Percentiles rank a stretch among this genome's conserved stretches.
phyloP scores from a whole-genome alignment of 306 rosid genomes.

The Citrullus amarus region DNA sequence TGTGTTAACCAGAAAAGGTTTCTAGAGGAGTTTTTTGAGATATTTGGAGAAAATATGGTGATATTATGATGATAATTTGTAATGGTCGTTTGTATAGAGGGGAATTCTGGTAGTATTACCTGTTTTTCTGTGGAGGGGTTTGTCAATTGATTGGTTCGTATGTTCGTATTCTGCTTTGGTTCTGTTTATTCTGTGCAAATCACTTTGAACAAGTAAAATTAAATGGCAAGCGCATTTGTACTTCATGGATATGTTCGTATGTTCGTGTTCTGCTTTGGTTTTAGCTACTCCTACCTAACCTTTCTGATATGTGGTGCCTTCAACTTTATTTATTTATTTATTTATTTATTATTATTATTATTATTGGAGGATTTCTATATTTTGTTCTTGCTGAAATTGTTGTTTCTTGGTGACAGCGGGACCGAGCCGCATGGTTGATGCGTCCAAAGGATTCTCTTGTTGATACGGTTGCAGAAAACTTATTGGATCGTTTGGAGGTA shows the following conservation, averaged over 20 bases:
- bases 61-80: background rate
- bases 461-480: constrained; percentile 57
- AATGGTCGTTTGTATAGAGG: background rate
- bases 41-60: background rate
- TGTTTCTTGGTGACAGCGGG: constrained; percentile 41
- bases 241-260: background rate
- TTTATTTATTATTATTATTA: no score
- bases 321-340: background rate
- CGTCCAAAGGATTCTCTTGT: constrained; percentile 55
- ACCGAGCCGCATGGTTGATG: constrained; percentile 90
- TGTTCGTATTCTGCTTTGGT: background rate
- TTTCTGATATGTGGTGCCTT: background rate
- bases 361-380: background rate
- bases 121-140: background rate
- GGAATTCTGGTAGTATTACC: background rate
- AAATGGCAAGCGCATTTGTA: background rate
- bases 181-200: background rate
- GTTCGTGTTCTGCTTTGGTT: background rate
- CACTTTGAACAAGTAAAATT: background rate
- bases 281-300: background rate
- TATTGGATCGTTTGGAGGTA: constrained; percentile 82
- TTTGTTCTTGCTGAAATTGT: background rate
- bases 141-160: background rate
- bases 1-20: background rate
- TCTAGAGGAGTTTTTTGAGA: background rate